Conservation (phyloP, 495 filamentous ascomycete species). For the Penicillium canescens region DNA sequence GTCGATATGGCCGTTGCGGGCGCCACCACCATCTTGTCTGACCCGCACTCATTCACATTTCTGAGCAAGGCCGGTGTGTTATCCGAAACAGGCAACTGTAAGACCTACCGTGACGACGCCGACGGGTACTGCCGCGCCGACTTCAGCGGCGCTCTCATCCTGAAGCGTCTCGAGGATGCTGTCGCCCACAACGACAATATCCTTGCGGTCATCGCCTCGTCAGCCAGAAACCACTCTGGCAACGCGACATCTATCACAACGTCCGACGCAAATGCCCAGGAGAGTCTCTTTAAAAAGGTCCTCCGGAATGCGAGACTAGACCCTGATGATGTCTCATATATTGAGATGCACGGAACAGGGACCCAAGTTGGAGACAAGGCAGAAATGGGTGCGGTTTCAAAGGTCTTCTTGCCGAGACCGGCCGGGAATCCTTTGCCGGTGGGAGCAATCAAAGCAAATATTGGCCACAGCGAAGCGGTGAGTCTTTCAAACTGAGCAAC, state of each 20-base stretch:
- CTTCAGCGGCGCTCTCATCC: constrained; percentile 38
- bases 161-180: constrained; percentile 50
- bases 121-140: constrained; percentile 71
- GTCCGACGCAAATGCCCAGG: constrained; percentile 51
- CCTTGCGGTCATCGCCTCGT: constrained; percentile 36
- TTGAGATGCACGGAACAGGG: not conserved
- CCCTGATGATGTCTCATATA: constrained; percentile 20
- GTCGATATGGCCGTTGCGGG: constrained; percentile 74
- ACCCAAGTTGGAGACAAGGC: not conserved
- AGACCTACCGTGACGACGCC: constrained; percentile 66
- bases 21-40: constrained; percentile 67
- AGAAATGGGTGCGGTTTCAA: not conserved
- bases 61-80: constrained; percentile 69
- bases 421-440: not conserved
- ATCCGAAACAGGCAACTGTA: constrained; percentile 67
- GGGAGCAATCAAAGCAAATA: not conserved
- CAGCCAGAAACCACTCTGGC: constrained; percentile 44
- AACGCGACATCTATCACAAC: constrained; percentile 46
- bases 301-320: constrained; percentile 44
- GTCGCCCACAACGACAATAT: constrained; percentile 47
- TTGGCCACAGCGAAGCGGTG: not conserved
- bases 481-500: not conserved
- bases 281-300: constrained; percentile 42
- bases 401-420: not conserved
- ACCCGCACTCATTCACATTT: constrained; percentile 68